phyloP scores from a whole-genome alignment of 2,329 filamentous ascomycete genomes.

The Colletotrichum truncatum region DNA sequence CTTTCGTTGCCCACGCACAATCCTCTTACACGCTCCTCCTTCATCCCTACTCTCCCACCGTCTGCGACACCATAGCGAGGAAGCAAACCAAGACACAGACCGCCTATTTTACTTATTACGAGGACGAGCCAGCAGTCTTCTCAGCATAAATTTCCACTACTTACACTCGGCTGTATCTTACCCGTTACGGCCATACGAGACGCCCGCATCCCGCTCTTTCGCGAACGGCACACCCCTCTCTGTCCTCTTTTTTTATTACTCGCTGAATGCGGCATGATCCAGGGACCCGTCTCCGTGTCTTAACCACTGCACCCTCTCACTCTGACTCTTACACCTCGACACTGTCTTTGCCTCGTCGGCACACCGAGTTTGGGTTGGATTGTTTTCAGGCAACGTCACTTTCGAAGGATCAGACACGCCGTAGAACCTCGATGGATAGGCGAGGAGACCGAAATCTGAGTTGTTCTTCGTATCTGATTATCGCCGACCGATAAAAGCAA shows the following conservation, averaged over 20 bases:
- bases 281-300: constrained; percentile 23
- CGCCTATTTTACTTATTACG: constrained; percentile 1
- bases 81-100: constrained; percentile 27
- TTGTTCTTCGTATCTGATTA: constrained; percentile 3
- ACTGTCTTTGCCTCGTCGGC: neutral
- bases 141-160: neutral
- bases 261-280: constrained; percentile 28
- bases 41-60: constrained; percentile 24
- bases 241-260: neutral
- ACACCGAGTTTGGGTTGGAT: neutral
- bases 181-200: constrained; percentile 25
- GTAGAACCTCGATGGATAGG: constrained; percentile 12
- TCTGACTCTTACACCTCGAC: constrained; percentile 7
- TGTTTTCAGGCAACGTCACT: neutral
- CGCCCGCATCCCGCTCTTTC: constrained; percentile 24
- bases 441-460: neutral
- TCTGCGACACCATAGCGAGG: constrained; percentile 21
- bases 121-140: neutral
- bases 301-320: constrained; percentile 5
- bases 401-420: neutral
- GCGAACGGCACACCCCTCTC: constrained; percentile 1
- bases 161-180: constrained; percentile 12
- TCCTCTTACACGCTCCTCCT: constrained; percentile 30
- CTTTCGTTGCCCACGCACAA: constrained; percentile 9
- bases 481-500: constrained; percentile 14